Evolutionary conservation across 768 basidiomycete species (phyloP).

Genomic region (Hygrocybe coccinea): DNA sequence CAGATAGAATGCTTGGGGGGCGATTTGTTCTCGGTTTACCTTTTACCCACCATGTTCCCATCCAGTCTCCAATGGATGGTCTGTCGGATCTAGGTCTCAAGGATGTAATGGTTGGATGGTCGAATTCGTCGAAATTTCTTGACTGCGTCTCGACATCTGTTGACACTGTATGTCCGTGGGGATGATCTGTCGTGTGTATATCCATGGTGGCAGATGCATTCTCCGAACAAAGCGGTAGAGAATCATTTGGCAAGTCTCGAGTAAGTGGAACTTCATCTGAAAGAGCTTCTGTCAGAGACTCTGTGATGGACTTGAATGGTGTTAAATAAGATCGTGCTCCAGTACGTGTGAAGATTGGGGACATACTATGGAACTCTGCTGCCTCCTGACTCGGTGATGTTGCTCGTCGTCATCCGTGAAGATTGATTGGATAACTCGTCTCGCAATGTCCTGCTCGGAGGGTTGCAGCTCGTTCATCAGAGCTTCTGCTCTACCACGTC

Average conservation of each 20-base stretch:
- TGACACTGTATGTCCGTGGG: not conserved
- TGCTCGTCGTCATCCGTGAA: conserved; percentile 52
- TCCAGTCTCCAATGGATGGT: conserved; percentile 64
- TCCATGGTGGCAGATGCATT: not conserved
- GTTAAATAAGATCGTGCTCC: conserved; percentile 4
- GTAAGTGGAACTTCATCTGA: conserved; percentile 42
- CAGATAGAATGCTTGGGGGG: conserved; percentile 4
- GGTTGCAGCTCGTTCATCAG: conserved; percentile 53
- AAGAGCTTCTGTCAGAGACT: conserved; percentile 54
- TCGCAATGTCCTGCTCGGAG: conserved; percentile 64
- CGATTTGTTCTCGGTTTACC: conserved; percentile 31
- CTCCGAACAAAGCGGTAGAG: conserved; percentile 3
- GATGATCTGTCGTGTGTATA: not conserved
- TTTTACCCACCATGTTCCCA: conserved; percentile 70
- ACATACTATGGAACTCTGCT: conserved; percentile 57
- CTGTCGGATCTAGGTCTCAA: conserved; percentile 47
- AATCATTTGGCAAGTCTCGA: conserved; percentile 31
- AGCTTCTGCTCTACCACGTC: conserved; percentile 48
- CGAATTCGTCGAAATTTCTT: conserved; percentile 10
- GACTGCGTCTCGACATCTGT: not conserved
- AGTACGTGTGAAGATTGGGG: not conserved
- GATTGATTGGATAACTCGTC: conserved; percentile 60
- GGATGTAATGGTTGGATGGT: conserved; percentile 15
- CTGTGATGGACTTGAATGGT: conserved; percentile 41
- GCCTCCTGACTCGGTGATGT: conserved; percentile 46